phyloP scores from a whole-genome alignment of 2,329 filamentous ascomycete genomes.

The Blastomyces percursus region DNA sequence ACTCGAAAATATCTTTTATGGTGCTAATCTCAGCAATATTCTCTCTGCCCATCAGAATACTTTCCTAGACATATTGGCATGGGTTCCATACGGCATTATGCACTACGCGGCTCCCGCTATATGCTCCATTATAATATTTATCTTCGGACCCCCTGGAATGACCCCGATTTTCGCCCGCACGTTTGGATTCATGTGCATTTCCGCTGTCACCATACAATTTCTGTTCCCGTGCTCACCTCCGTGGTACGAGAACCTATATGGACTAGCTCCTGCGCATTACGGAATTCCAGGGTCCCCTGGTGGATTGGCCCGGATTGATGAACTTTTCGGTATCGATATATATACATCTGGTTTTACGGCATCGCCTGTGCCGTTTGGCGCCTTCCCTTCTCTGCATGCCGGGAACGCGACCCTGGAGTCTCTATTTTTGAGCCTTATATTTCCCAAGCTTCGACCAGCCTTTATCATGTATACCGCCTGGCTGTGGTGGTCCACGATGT shows the following conservation, averaged over 20 bases:
- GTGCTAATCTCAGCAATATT: conserved; percentile 91
- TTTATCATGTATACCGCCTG: conserved; percentile 79
- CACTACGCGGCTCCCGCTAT: conserved; percentile 82
- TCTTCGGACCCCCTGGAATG: conserved; percentile 78
- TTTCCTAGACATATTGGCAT: conserved; percentile 75
- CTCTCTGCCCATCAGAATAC: conserved; percentile 80
- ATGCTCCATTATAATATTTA: conserved; percentile 67
- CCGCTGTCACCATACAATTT: conserved; percentile 78
- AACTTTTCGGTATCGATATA: conserved; percentile 79
- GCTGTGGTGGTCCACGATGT: conserved; percentile 99
- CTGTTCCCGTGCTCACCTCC: conserved; percentile 88
- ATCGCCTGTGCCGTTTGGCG: conserved; percentile 84
- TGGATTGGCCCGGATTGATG: conserved; percentile 77
- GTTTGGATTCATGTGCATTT: conserved; percentile 87
- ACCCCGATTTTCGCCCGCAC: conserved; percentile 72
- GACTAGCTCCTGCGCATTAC: conserved; percentile 82
- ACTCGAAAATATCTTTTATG: conserved; percentile 92
- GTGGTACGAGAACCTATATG: conserved; percentile 93
- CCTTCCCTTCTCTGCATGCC: conserved; percentile 87
- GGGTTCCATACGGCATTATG: conserved; percentile 84
- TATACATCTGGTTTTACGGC: conserved; percentile 89
- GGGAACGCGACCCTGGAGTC: conserved; percentile 81
- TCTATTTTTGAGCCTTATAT: conserved; percentile 85
- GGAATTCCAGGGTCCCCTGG: conserved; percentile 82
- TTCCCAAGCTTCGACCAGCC: conserved; percentile 67